phyloP scores from a whole-genome alignment of 1,139 yeast species.

The Citeromyces siamensis region DNA sequence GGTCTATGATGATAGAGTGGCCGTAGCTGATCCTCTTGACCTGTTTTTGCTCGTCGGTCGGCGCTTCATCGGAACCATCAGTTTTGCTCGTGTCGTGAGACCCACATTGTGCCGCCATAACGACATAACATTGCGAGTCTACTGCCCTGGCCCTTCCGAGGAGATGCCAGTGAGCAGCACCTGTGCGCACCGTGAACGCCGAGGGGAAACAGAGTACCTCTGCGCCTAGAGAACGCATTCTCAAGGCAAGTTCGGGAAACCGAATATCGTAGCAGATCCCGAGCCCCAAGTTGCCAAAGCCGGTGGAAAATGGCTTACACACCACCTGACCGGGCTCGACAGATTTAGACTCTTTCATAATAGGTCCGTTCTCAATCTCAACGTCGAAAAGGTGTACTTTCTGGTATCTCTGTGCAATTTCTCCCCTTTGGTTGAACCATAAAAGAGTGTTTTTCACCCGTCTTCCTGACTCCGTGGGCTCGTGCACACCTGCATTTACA shows the following conservation, averaged over 20 bases:
- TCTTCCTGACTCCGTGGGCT: conserved; percentile 31
- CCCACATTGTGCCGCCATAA: conserved; percentile 91
- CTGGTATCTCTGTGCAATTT: conserved; percentile 56
- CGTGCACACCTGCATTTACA: conserved; percentile 74
- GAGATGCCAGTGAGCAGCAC: conserved; percentile 81
- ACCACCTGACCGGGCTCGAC: conserved; percentile 67
- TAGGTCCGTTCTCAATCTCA: conserved; percentile 63
- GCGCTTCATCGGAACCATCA: conserved; percentile 17
- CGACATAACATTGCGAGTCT: conserved; percentile 76
- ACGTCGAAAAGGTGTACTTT: conserved; percentile 88
- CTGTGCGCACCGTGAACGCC: conserved; percentile 87
- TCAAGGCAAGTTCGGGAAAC: conserved; percentile 71
- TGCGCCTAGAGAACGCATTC: conserved; percentile 62
- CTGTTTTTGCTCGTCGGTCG: conserved; percentile 1
- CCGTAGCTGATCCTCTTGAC: conserved; percentile 47
- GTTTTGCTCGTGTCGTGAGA: conserved; percentile 38
- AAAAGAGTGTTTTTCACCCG: conserved; percentile 61
- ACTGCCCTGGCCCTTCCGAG: conserved; percentile 77
- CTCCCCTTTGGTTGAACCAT: conserved; percentile 58
- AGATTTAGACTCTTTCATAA: conserved; percentile 60
- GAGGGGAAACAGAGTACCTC: conserved; percentile 73
- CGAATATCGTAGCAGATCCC: conserved; percentile 83
- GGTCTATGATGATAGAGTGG: conserved; percentile 74
- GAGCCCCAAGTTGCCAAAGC: conserved; percentile 54
- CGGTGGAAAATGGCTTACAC: conserved; percentile 43